Evolutionary conservation across 495 filamentous ascomycete genomes (phyloP).

Genomic region (Neurospora sp.): DNA sequence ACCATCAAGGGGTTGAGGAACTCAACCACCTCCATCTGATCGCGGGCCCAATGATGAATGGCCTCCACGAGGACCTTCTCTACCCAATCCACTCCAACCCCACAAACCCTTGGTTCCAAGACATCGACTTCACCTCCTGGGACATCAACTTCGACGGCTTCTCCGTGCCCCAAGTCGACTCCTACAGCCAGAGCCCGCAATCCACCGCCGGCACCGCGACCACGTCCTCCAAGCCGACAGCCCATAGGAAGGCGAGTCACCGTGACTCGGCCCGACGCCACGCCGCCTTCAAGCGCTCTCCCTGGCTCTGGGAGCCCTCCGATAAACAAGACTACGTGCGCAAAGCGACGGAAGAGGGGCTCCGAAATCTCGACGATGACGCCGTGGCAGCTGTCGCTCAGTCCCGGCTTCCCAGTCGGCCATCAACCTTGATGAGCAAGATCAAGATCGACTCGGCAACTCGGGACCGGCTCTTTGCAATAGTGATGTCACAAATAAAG

Average conservation of each 20-base stretch:
- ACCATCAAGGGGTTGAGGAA: not conserved
- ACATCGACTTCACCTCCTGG: constrained; percentile 15
- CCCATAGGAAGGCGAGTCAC: not conserved
- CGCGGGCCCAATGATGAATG: not conserved
- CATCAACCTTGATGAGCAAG: not conserved
- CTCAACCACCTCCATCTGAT: not conserved
- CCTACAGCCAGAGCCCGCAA: constrained; percentile 8
- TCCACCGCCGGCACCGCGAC: not conserved
- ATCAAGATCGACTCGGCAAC: constrained; percentile 9
- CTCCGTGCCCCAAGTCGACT: constrained; percentile 8
- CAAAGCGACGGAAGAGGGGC: constrained; percentile 8
- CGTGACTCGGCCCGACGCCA: constrained; percentile 9
- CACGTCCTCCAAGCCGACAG: not conserved
- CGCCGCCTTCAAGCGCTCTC: constrained; percentile 14
- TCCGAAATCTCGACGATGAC: constrained; percentile 4
- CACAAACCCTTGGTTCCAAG: constrained; percentile 7
- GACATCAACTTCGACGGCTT: constrained; percentile 10
- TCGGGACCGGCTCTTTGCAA: constrained; percentile 12
- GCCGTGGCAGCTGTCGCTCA: not conserved
- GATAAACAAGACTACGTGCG: constrained; percentile 11
- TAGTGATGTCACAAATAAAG: constrained; percentile 8
- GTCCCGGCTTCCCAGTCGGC: not conserved
- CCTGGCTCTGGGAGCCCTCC: constrained; percentile 15
- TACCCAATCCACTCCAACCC: constrained; percentile 3
- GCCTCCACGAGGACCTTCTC: constrained; percentile 4